Percentiles rank a stretch among this genome's conserved stretches.
These are phyloP conservation scores for Lactarius trivialis DNA, from an alignment of 768 basidiomycete genomes.

Conservation along the genomic window DNA sequence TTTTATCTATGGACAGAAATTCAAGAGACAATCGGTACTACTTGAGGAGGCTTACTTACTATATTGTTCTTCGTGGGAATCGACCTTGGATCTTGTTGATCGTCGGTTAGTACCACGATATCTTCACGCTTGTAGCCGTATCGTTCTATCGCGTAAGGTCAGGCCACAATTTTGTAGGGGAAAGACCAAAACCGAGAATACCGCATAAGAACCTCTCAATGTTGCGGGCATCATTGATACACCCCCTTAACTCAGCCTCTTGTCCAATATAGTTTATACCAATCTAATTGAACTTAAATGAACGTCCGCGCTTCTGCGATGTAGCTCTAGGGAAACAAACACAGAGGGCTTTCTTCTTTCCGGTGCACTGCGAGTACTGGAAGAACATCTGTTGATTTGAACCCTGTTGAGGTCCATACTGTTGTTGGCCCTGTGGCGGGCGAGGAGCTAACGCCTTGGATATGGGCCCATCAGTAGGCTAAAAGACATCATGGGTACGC, in stretches of 20 bases:
- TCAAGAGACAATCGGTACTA: neutral
- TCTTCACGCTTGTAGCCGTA: conserved; percentile 47
- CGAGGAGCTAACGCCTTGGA: conserved; percentile 25
- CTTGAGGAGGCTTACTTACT: conserved; percentile 24
- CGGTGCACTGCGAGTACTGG: conserved; percentile 52
- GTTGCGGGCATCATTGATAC: conserved; percentile 56
- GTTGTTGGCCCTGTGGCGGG: conserved; percentile 35
- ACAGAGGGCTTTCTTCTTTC: conserved; percentile 48
- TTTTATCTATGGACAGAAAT: conserved; percentile 28
- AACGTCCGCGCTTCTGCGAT: neutral
- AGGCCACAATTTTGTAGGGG: neutral
- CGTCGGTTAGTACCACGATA: conserved; percentile 54
- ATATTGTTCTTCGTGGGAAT: conserved; percentile 51
- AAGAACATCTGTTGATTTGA: conserved; percentile 39
- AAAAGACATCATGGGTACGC: conserved; percentile 2
- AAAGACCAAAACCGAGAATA: conserved; percentile 13
- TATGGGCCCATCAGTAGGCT: neutral
- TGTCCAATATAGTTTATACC: conserved; percentile 49
- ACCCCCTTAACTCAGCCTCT: conserved; percentile 40
- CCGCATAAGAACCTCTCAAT: conserved; percentile 42
- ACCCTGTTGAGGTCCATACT: conserved; percentile 41
- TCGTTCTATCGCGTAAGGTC: conserved; percentile 27
- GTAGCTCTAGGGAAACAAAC: conserved; percentile 29
- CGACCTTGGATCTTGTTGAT: conserved; percentile 37
- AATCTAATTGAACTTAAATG: conserved; percentile 32